Percentiles rank a stretch among this genome's conserved stretches.
Conservation (phyloP, 805 yeast species). For the Sugiyamaella chiloensis region DNA sequence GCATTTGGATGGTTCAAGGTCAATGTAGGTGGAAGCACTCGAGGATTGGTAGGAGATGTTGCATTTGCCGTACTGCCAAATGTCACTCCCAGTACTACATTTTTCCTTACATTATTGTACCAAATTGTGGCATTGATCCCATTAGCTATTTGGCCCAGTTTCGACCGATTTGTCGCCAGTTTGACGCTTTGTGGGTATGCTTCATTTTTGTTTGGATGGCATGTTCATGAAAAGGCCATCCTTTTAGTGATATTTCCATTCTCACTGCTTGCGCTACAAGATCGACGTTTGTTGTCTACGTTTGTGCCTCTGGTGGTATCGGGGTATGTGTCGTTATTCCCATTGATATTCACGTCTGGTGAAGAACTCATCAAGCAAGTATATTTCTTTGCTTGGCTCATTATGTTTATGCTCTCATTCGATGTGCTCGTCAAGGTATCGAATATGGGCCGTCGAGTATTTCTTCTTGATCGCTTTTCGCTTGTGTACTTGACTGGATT, state of each 20-base stretch:
- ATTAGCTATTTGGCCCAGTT: slow-evolving; percentile 57
- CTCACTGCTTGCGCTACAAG: slow-evolving; percentile 68
- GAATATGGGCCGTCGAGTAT: slow-evolving; percentile 33
- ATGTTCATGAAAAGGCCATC: slow-evolving; percentile 97
- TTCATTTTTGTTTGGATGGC: slow-evolving; percentile 96
- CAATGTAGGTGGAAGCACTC: slow-evolving; percentile 50
- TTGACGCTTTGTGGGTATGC: slow-evolving; percentile 87
- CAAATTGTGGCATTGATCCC: slow-evolving; percentile 78
- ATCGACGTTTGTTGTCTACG: slow-evolving; percentile 65
- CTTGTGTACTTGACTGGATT: slow-evolving; percentile 65
- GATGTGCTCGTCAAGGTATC: slow-evolving; percentile 44
- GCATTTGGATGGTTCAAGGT: slow-evolving; percentile 27
- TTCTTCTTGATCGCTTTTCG: slow-evolving; percentile 69
- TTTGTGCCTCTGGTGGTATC: slow-evolving; percentile 71
- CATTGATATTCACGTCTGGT: slow-evolving; percentile 73
- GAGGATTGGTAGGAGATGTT: slow-evolving; percentile 91
- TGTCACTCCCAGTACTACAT: slow-evolving; percentile 73
- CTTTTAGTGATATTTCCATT: slow-evolving; percentile 84
- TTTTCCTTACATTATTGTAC: slow-evolving; percentile 76
- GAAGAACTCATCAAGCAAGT: slow-evolving; percentile 75
- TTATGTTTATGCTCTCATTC: slow-evolving; percentile 68
- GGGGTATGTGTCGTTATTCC: slow-evolving; percentile 86
- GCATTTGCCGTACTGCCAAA: slow-evolving; percentile 77
- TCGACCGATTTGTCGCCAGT: slow-evolving; percentile 75
- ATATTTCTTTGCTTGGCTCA: slow-evolving; percentile 82